A percentile compares a stretch with the other conserved stretches of the same genome.
These are phyloP conservation scores for Helotiales sp. DNA, from an alignment of 2,329 filamentous ascomycete species.

Conservation along the genomic window DNA sequence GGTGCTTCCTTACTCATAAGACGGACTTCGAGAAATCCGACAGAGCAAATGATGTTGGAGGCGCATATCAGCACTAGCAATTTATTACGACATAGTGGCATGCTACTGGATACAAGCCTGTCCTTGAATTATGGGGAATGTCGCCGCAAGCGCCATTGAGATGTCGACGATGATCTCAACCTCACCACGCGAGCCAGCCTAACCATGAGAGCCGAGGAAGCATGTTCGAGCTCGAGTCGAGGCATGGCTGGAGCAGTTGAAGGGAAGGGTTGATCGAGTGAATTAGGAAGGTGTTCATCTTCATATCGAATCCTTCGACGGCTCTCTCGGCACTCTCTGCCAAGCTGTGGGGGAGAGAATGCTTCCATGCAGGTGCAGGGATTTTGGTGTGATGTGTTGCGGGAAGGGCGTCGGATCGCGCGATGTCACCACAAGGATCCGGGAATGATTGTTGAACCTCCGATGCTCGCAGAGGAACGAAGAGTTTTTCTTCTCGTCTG, in stretches of 20 bases:
- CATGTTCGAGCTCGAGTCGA: not conserved
- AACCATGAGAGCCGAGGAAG: not conserved
- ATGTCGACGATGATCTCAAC: not conserved
- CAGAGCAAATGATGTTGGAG: constrained; percentile 1
- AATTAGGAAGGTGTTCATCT: not conserved
- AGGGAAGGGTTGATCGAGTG: too few relatives aligned
- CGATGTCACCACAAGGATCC: too few relatives aligned
- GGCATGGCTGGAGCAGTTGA: not conserved
- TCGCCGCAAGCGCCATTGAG: not conserved
- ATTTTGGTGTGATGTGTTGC: too few relatives aligned
- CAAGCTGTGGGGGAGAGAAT: not conserved
- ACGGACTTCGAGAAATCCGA: not conserved
- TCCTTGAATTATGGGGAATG: not conserved
- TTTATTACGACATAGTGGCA: constrained; percentile 10
- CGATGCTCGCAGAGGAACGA: too few relatives aligned
- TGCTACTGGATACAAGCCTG: not conserved
- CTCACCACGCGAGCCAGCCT: not conserved
- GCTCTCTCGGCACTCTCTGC: not conserved
- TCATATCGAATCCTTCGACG: too few relatives aligned
- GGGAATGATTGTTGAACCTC: too few relatives aligned
- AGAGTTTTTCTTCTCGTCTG: too few relatives aligned
- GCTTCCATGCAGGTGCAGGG: not conserved
- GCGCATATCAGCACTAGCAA: constrained; percentile 7
- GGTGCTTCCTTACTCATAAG: not conserved
- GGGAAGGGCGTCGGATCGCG: too few relatives aligned